Evolutionary conservation across 352 stramenopile species (phyloP), one percentile per base, ranked within the genome.

Genomic region (Phytophthora sp.): DNA sequence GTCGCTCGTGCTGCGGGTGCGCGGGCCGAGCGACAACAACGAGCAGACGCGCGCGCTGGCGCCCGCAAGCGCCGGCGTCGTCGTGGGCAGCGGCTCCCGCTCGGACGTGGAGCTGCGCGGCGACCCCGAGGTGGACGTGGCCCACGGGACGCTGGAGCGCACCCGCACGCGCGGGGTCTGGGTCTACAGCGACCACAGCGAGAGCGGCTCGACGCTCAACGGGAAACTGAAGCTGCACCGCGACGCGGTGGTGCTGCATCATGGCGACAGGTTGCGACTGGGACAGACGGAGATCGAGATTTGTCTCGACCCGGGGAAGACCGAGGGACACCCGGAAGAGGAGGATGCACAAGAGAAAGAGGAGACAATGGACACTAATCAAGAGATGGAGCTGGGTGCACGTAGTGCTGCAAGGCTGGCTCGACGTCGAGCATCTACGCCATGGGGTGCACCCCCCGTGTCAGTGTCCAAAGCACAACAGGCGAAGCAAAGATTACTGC

Each of bases 121-220:
- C 5, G 49, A 65, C 49, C 54, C 52, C 4, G 48, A 71, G 30
- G 58, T 76, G 21, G 63, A 77, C 41, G 45, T 46, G 23, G 42
- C 55, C 13, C 81, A 90, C 34, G 81, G 76, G 1, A 88, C 81
- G 12, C 44, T 90, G 13, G 81, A 90, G 55, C 64, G 78, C 41
- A 90, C 81, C 0, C 5, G 44, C 2, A 44, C 69, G 23, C 55
- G 78, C 7, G 76, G 81, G 23, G 51, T 92, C 4, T 94, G 85
- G 85, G 76, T 94, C 32, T 94, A 84, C 34, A 86, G 89, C 20
- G 85, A 94, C 69, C 85, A 94, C 52, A 94, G 85, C 44, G 42
- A 49, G 2, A 24, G 54, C 4, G 85, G 85, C 31, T 87, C 79
- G 18, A 61, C 52, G 11, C 44, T 91, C 6, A 86, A 89, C 63